Percentiles rank a stretch among this genome's conserved stretches.
Conservation (phyloP, 2,329 filamentous ascomycete genomes). For the Penicillium sp. region DNA sequence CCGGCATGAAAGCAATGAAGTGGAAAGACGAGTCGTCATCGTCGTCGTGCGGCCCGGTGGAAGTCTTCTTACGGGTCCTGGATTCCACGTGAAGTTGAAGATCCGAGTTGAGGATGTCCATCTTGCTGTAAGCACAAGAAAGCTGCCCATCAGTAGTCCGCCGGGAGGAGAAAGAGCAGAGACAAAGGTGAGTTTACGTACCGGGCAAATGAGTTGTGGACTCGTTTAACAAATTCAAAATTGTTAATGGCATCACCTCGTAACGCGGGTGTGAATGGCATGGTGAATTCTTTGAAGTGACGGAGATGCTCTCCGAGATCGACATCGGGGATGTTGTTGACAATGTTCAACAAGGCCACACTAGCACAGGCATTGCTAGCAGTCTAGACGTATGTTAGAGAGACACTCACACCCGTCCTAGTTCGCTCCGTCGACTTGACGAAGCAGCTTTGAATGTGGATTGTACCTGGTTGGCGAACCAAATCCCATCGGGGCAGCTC, state of each 20-base stretch:
- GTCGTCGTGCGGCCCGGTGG: slow-evolving; percentile 37
- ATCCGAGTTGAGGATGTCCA: slow-evolving; percentile 70
- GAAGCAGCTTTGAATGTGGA: slow-evolving; percentile 1
- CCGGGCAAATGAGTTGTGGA: slow-evolving; percentile 85
- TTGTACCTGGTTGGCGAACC: slow-evolving; percentile 87
- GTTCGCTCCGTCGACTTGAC: no score
- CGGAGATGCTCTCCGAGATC: slow-evolving; percentile 64
- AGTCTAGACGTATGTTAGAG: slow-evolving; percentile 49
- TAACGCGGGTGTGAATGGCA: slow-evolving; percentile 60
- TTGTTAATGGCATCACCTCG: slow-evolving; percentile 70
- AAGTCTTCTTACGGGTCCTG: slow-evolving; percentile 31
- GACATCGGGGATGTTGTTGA: slow-evolving; percentile 71
- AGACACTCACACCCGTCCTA: background rate
- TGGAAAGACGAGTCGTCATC: slow-evolving; percentile 65
- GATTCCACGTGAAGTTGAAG: slow-evolving; percentile 51
- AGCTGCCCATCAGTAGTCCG: slow-evolving; percentile 1
- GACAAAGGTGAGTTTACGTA: slow-evolving; percentile 22
- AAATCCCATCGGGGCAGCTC: slow-evolving; percentile 60
- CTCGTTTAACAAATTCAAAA: slow-evolving; percentile 68
- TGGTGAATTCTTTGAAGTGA: slow-evolving; percentile 68
- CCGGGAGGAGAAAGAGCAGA: background rate
- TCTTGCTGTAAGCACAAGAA: slow-evolving; percentile 48
- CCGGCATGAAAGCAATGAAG: slow-evolving; percentile 82
- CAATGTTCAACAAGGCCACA: slow-evolving; percentile 85
- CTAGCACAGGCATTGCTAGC: slow-evolving; percentile 82